Conservation (phyloP, 2,329 filamentous ascomycete species). For the Exophiala bonariae region DNA sequence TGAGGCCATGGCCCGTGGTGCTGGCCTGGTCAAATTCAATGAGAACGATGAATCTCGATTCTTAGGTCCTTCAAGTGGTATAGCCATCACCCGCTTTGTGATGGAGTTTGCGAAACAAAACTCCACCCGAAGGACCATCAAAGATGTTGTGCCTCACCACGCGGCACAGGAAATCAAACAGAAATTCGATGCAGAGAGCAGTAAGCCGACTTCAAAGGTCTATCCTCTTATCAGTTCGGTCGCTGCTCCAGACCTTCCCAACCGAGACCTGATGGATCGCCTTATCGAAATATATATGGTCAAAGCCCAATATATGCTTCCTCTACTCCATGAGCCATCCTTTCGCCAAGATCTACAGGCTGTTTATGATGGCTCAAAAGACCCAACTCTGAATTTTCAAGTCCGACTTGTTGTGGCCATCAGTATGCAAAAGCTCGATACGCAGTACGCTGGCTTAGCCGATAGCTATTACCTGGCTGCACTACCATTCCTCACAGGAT, state of each 20-base stretch:
- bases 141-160: constrained; percentile 82
- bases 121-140: constrained; percentile 86
- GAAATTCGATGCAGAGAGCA: constrained; percentile 65
- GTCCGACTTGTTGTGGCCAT: constrained; percentile 91
- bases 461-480: constrained; percentile 94
- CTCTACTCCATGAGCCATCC: constrained; percentile 79
- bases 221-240: constrained; percentile 88
- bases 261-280: constrained; percentile 70
- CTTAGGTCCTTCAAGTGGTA: constrained; percentile 89
- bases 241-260: constrained; percentile 74
- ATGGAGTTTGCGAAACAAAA: constrained; percentile 97
- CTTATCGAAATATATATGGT: constrained; percentile 83
- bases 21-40: constrained; percentile 79
- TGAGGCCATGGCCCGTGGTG: constrained; percentile 83
- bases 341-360: constrained; percentile 75
- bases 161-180: constrained; percentile 66
- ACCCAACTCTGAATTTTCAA: constrained; percentile 84
- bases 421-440: constrained; percentile 87
- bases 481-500: constrained; percentile 77
- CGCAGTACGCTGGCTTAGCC: constrained; percentile 86
- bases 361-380: constrained; percentile 73
- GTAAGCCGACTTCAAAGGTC: constrained; percentile 71
- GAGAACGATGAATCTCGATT: constrained; percentile 88
- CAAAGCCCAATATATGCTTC: constrained; percentile 87
- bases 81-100: constrained; percentile 88